Evolutionary conservation across 2,329 filamentous ascomycete species (phyloP), one percentile per base, ranked within the genome.

Genomic region (Trichoderma pleuroti): DNA sequence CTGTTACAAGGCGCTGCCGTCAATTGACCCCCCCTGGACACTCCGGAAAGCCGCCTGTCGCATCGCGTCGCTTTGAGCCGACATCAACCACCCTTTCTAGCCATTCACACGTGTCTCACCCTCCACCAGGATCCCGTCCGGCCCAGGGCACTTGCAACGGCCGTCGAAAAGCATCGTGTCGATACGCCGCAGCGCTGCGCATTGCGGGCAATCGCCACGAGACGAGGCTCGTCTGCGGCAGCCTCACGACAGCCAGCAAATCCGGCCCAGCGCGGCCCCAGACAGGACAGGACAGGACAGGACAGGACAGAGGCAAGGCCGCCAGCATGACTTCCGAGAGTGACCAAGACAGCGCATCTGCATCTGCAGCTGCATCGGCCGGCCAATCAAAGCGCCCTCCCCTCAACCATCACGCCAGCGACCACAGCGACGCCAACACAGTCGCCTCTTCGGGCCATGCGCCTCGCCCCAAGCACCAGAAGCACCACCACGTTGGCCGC

Each of bases 381-480:
- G 79, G 81, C 86, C 86, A 87, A 87, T 87, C 85, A 87, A 87
- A 86, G 81, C 83, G 84, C 30, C 82, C 84, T 76, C 74, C 80
- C 68, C 78, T 80, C 76, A 76, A 73, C 74, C 78, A 79, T 71
- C 78, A 77, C 74, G 78, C 81, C 72, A 80, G 64, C 46, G 70
- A 72, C 39, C 76, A 80, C 65, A 79, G 77, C 74, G 79, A 78
- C 54, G 73, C 73, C 72, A 72, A 72, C 68, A 74, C 74, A 68
- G 73, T 74, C 72, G 75, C 72, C 70, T 67, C 75, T 24, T 74
- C 70, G 26, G 70, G 68, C 62, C 72, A 74, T 39, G 68, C 74
- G 62, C 70, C 64, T 56, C 73, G 80, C 72, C 72, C 76, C 49
- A 78, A 79, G 62, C 76, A 76, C 56, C 76, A 74, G 59, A 79